A percentile compares a stretch with the other conserved stretches of the same genome.
These are phyloP conservation scores for Fusarium torreyae DNA, from an alignment of 2,329 filamentous ascomycete species.

Conservation along the genomic window DNA sequence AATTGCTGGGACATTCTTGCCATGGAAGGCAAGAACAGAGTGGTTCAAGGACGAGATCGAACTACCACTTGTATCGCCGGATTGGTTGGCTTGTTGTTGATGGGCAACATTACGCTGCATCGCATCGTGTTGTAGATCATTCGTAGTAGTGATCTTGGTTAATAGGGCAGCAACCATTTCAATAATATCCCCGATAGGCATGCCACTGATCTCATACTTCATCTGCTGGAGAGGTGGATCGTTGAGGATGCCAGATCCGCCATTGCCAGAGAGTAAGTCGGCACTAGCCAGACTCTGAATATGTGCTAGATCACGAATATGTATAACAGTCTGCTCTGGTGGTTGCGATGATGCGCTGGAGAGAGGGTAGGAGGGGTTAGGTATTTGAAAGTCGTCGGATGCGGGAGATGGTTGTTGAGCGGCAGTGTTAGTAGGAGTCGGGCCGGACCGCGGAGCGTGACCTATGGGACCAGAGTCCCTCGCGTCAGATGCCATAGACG, in stretches of 20 bases:
- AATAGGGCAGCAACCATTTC: slow-evolving; percentile 98
- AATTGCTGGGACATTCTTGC: slow-evolving; percentile 97
- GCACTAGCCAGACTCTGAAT: slow-evolving; percentile 90
- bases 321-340: slow-evolving; percentile 71
- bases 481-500: slow-evolving; percentile 65
- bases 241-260: slow-evolving; percentile 63
- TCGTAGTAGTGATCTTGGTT: slow-evolving; percentile 97
- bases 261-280: slow-evolving; percentile 73
- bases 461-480: slow-evolving; percentile 52
- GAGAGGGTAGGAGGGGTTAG: slow-evolving; percentile 57
- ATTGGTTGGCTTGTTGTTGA: slow-evolving; percentile 68
- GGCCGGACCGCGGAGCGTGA: slow-evolving; percentile 43
- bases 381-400: slow-evolving; percentile 56
- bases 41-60: slow-evolving; percentile 72
- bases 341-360: slow-evolving; percentile 48
- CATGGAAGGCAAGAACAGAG: slow-evolving; percentile 92
- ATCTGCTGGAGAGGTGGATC: slow-evolving; percentile 68
- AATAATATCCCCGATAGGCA: slow-evolving; percentile 97
- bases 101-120: slow-evolving; percentile 80
- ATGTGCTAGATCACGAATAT: slow-evolving; percentile 89
- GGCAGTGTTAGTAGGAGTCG: slow-evolving; percentile 35
- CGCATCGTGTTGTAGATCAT: slow-evolving; percentile 93
- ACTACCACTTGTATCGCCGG: slow-evolving; percentile 64
- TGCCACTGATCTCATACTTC: slow-evolving; percentile 94
- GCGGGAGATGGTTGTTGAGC: slow-evolving; percentile 55